Evolutionary conservation across 2,329 filamentous ascomycete species (phyloP).

Genomic region (Trichophaea hybrida): DNA sequence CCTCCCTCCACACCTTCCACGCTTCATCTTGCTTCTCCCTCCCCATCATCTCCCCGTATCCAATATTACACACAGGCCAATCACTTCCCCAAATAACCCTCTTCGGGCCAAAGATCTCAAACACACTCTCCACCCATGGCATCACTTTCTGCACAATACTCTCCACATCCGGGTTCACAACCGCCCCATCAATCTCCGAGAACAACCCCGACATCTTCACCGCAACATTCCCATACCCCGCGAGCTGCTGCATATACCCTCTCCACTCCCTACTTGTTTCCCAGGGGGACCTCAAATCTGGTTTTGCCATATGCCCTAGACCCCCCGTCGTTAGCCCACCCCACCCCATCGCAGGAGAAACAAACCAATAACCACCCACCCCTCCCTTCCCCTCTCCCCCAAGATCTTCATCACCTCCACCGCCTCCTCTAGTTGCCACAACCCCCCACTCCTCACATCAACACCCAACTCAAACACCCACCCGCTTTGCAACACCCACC

Average conservation of each 20-base stretch:
- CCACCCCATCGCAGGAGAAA: not conserved
- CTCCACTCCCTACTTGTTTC: not conserved
- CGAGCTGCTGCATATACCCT: not conserved
- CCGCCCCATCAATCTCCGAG: slow-evolving; percentile 51
- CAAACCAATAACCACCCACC: not conserved
- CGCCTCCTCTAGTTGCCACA: slow-evolving; percentile 57
- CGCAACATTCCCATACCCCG: slow-evolving; percentile 49
- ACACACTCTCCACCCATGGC: slow-evolving; percentile 58
- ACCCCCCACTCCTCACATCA: slow-evolving; percentile 62
- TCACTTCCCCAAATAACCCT: slow-evolving; percentile 84
- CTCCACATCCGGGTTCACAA: slow-evolving; percentile 29
- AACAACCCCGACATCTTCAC: slow-evolving; percentile 88
- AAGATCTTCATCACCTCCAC: slow-evolving; percentile 5
- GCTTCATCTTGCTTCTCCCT: slow-evolving; percentile 39
- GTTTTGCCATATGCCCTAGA: slow-evolving; percentile 1
- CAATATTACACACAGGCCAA: slow-evolving; percentile 80
- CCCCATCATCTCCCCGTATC: slow-evolving; percentile 30
- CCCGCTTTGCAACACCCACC: slow-evolving; percentile 47
- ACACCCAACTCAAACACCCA: slow-evolving; percentile 72
- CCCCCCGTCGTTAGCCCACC: not conserved
- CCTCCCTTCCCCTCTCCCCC: not conserved
- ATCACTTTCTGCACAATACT: slow-evolving; percentile 51
- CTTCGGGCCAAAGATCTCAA: slow-evolving; percentile 54
- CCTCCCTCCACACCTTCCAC: slow-evolving; percentile 60
- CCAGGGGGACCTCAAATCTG: not conserved